Conservation (phyloP, 441 rosid genomes). For the Gossypium laxum region DNA sequence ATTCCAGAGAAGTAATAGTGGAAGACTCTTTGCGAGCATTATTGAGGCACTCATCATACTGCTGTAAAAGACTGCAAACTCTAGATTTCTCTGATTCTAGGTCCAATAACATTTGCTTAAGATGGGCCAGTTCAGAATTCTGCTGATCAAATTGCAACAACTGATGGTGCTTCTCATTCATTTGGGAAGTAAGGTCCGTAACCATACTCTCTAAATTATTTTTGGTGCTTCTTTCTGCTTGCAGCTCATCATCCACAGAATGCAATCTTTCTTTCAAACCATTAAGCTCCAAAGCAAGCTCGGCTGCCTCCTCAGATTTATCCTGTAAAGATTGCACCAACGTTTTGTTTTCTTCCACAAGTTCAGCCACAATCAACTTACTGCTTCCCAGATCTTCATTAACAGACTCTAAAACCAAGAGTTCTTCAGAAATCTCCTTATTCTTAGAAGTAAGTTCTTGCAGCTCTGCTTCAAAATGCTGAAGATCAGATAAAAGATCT, state of each 20-base stretch:
- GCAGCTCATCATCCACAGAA: constrained; percentile 40
- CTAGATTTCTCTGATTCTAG: constrained; percentile 57
- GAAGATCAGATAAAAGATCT: constrained; percentile 52
- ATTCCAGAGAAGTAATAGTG: constrained; percentile 42
- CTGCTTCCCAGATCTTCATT: constrained; percentile 45
- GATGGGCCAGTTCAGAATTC: constrained; percentile 46
- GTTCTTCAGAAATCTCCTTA: constrained; percentile 45
- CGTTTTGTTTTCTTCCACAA: constrained; percentile 45
- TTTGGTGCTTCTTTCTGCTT: constrained; percentile 45
- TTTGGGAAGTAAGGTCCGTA: constrained; percentile 48
- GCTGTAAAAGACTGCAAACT: constrained; percentile 33
- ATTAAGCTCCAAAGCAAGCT: constrained; percentile 41
- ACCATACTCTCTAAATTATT: constrained; percentile 39
- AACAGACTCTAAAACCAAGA: constrained; percentile 40
- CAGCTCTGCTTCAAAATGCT: constrained; percentile 46
- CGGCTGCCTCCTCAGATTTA: constrained; percentile 45
- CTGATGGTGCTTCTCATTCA: constrained; percentile 42
- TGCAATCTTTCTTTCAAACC: constrained; percentile 34
- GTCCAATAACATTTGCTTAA: constrained; percentile 47
- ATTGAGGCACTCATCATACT: constrained; percentile 38
- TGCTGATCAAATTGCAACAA: constrained; percentile 43
- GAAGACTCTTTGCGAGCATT: constrained; percentile 33
- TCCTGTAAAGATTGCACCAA: constrained; percentile 40
- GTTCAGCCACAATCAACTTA: constrained; percentile 48
- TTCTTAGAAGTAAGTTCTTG: constrained; percentile 49